Conservation (phyloP, 345 rosid genomes). For the Heritiera fomes region DNA sequence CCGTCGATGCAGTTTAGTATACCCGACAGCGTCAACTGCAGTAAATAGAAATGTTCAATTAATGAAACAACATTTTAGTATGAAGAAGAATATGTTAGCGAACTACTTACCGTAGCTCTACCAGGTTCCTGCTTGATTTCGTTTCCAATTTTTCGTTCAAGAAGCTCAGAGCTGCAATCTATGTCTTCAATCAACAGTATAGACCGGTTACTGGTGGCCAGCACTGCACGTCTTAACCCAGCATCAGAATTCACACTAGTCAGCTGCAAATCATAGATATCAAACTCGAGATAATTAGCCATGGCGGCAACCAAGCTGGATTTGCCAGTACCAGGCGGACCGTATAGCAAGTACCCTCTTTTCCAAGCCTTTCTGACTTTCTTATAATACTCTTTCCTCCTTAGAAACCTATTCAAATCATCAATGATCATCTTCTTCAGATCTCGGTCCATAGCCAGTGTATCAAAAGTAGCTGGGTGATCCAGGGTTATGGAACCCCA, state of each 20-base stretch:
- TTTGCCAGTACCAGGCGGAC: slow-evolving; percentile 78
- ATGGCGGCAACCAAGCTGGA: slow-evolving; percentile 80
- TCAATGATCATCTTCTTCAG: slow-evolving; percentile 44
- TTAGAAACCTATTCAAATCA: slow-evolving; percentile 60
- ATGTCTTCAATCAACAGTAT: slow-evolving; percentile 72
- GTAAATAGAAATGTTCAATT: not conserved
- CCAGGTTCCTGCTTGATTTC: slow-evolving; percentile 27
- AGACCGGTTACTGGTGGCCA: slow-evolving; percentile 64
- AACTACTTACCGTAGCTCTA: slow-evolving; percentile 20
- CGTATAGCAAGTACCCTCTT: slow-evolving; percentile 69
- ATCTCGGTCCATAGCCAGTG: slow-evolving; percentile 55
- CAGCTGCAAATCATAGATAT: slow-evolving; percentile 63
- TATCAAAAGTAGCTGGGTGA: slow-evolving; percentile 74
- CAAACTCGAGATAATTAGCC: slow-evolving; percentile 73
- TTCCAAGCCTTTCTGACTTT: slow-evolving; percentile 82
- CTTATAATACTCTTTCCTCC: slow-evolving; percentile 59
- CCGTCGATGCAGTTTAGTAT: slow-evolving; percentile 53
- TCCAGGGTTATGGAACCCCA: slow-evolving; percentile 65
- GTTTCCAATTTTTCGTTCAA: not conserved
- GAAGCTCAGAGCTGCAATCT: slow-evolving; percentile 54
- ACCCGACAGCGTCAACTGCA: slow-evolving; percentile 44
- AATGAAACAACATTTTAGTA: too few relatives aligned
- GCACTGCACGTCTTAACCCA: slow-evolving; percentile 45
- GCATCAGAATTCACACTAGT: slow-evolving; percentile 42
- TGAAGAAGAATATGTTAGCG: too few relatives aligned